Percentiles rank a stretch among this genome's conserved stretches.
Evolutionary conservation across 148 eudicot species (phyloP).

Genomic region (Rhododendron griersonianum): DNA sequence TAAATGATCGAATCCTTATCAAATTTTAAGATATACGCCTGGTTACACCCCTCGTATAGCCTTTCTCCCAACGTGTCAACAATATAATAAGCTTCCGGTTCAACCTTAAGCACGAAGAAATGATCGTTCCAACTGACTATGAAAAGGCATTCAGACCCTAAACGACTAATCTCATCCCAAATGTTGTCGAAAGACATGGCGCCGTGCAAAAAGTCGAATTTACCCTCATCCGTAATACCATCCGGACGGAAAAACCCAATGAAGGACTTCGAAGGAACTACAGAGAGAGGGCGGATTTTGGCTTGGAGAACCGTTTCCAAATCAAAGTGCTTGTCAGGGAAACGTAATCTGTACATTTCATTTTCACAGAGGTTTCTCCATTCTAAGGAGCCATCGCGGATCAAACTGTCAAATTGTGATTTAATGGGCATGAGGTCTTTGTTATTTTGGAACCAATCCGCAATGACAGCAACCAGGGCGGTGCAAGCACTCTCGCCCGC

Average conservation of each 20-base stretch:
- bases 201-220: constrained; percentile 74
- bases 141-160: constrained; percentile 34
- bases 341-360: constrained; percentile 49
- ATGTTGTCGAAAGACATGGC: constrained; percentile 89
- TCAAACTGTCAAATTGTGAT: constrained; percentile 78
- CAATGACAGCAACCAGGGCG: constrained; percentile 90
- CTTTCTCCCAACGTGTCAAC: constrained; percentile 73
- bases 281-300: constrained; percentile 64
- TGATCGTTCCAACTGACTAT: constrained; percentile 86
- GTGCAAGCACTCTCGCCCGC: constrained; percentile 99
- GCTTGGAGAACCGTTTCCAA: constrained; percentile 82
- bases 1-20: constrained; percentile 45
- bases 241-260: constrained; percentile 86
- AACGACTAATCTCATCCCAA: constrained; percentile 68
- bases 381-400: constrained; percentile 81
- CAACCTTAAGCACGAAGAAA: constrained; percentile 72
- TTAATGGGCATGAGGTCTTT: constrained; percentile 65
- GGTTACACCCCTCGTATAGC: constrained; percentile 68
- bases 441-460: constrained; percentile 83
- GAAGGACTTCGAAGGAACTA: constrained; percentile 69
- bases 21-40: constrained; percentile 67
- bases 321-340: constrained; percentile 96
- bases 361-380: constrained; percentile 88
- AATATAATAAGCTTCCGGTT: constrained; percentile 55
- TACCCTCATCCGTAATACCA: constrained; percentile 54